Conservation (phyloP, 2,329 filamentous ascomycete species). For the Chaetomium sp. region DNA sequence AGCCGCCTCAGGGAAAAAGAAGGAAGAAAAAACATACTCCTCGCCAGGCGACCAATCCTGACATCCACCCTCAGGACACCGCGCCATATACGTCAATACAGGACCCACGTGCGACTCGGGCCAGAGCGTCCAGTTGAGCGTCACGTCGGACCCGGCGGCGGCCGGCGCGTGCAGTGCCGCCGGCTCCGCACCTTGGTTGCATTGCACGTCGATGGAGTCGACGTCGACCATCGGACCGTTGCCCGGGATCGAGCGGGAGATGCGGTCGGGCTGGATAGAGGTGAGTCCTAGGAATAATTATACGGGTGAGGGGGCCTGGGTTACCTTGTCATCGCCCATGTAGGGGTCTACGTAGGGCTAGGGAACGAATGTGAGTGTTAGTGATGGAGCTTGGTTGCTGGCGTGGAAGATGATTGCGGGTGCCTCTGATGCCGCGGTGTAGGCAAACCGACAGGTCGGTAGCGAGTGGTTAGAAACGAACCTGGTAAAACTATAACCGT, state of each 20-base stretch:
- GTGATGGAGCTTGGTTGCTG: background rate
- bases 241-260: constrained; percentile 51
- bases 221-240: constrained; percentile 53
- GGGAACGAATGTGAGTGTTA: constrained; percentile 23
- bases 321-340: constrained; percentile 22
- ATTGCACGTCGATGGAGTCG: constrained; percentile 48
- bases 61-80: constrained; percentile 47
- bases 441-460: background rate
- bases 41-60: constrained; percentile 42
- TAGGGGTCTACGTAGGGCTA: constrained; percentile 39
- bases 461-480: constrained; percentile 10
- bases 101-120: constrained; percentile 47
- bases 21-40: constrained; percentile 28
- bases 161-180: constrained; percentile 48
- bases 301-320: background rate
- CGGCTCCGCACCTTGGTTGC: constrained; percentile 43
- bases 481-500: constrained; percentile 29
- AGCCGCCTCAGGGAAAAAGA: no score
- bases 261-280: constrained; percentile 35
- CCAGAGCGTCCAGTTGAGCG: constrained; percentile 49
- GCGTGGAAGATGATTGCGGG: no score
- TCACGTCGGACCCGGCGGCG: constrained; percentile 47
- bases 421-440: no score
- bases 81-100: constrained; percentile 53
- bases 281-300: background rate